Evolutionary conservation across 2,329 filamentous ascomycete genomes (phyloP).

Genomic region (Phyllosticta citrichinensis): DNA sequence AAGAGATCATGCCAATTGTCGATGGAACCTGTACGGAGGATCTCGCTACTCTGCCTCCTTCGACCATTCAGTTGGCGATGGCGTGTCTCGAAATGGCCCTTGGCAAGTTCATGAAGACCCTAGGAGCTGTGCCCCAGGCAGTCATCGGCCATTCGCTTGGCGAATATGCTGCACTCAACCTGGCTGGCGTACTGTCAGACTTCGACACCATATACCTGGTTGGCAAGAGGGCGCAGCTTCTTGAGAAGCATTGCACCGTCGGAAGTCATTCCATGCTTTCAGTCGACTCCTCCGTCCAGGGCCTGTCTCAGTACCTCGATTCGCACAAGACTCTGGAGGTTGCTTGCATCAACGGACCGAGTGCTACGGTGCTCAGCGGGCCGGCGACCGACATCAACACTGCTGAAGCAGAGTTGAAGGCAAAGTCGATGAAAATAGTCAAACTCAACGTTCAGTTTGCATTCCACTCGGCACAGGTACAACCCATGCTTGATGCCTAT

Average conservation of each 20-base stretch:
- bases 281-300: slow-evolving; percentile 1
- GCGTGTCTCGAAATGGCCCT: slow-evolving; percentile 31
- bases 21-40: slow-evolving; percentile 4
- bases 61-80: slow-evolving; percentile 29
- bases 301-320: slow-evolving; percentile 2
- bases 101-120: slow-evolving; percentile 10
- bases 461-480: slow-evolving; percentile 22
- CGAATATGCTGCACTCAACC: slow-evolving; percentile 30
- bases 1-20: slow-evolving; percentile 17
- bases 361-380: slow-evolving; percentile 22
- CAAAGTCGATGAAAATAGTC: slow-evolving; percentile 9
- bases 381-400: slow-evolving; percentile 13
- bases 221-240: slow-evolving; percentile 23
- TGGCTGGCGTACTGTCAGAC: slow-evolving; percentile 25
- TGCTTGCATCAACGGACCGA: slow-evolving; percentile 23
- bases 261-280: slow-evolving; percentile 20
- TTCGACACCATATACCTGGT: slow-evolving; percentile 27
- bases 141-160: slow-evolving; percentile 25
- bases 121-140: slow-evolving; percentile 10
- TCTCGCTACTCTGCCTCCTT: slow-evolving; percentile 7
- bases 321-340: slow-evolving; percentile 12
- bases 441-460: slow-evolving; percentile 16
- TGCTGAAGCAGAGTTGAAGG: slow-evolving; percentile 6
- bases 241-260: slow-evolving; percentile 17
- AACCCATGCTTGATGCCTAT: slow-evolving; percentile 35